phyloP scores from a whole-genome alignment of 116 monocot species.

The Posidonia oceanica region DNA sequence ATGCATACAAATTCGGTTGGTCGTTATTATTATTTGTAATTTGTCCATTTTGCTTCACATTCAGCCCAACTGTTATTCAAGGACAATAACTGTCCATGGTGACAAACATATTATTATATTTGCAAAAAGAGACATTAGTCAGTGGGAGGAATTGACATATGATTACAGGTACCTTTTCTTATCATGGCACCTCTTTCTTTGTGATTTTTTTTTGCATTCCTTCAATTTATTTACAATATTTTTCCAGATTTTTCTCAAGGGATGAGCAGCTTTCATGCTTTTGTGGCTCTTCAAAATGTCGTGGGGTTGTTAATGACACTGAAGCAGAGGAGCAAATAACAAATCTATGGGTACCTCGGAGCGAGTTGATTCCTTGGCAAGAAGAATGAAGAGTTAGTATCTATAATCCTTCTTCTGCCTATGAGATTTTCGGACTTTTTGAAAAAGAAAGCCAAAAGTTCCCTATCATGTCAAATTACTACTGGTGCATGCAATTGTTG shows the following conservation, averaged over 20 bases:
- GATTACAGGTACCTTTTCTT: constrained; percentile 55
- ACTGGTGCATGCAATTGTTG: too few species aligned
- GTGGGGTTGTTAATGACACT: constrained; percentile 86
- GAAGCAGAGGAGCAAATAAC: constrained; percentile 59
- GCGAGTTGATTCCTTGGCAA: constrained; percentile 52
- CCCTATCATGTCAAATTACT: too few species aligned
- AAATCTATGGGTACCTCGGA: constrained; percentile 43
- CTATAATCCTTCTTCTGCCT: not conserved
- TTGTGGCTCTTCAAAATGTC: constrained; percentile 91
- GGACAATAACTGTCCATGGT: constrained; percentile 73
- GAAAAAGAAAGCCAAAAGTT: too few species aligned
- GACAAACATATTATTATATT: constrained; percentile 95
- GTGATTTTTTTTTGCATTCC: not conserved
- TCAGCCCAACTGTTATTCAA: constrained; percentile 99
- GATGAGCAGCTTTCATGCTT: constrained; percentile 83
- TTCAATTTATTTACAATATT: not conserved
- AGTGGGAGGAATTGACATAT: constrained; percentile 94
- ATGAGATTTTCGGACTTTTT: too few species aligned
- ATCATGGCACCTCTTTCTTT: not conserved
- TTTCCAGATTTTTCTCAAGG: constrained; percentile 83
- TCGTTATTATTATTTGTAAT: not conserved
- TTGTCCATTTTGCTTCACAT: constrained; percentile 5
- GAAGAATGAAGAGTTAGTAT: constrained; percentile 39
- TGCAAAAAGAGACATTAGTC: constrained; percentile 92
- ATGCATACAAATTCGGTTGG: too few species aligned